These are phyloP conservation scores for Hygrophorus russula DNA, from an alignment of 768 basidiomycete species.

Conservation along the genomic window DNA sequence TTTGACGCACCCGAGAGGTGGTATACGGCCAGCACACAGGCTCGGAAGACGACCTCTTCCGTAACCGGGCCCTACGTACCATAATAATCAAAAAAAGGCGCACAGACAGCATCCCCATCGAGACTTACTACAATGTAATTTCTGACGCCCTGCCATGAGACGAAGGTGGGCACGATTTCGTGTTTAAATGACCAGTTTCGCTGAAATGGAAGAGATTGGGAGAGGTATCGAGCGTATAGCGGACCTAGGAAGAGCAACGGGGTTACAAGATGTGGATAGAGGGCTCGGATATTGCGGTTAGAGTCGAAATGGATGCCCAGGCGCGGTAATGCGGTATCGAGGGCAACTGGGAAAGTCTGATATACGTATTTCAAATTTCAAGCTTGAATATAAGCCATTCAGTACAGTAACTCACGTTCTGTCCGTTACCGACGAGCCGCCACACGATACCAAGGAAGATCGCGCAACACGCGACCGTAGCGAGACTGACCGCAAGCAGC, in stretches of 20 bases:
- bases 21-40: constrained; percentile 69
- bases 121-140: constrained; percentile 49
- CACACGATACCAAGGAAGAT: constrained; percentile 36
- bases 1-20: constrained; percentile 49
- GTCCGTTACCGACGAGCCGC: constrained; percentile 12
- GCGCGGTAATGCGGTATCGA: constrained; percentile 22
- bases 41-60: constrained; percentile 87
- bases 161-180: constrained; percentile 29
- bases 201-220: constrained; percentile 43
- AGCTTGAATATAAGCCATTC: not conserved
- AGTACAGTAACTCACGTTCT: constrained; percentile 11
- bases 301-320: constrained; percentile 24
- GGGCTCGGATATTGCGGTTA: constrained; percentile 2
- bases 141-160: constrained; percentile 48
- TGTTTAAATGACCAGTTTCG: constrained; percentile 30
- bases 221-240: constrained; percentile 45
- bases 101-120: constrained; percentile 1
- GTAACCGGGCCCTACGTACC: constrained; percentile 68
- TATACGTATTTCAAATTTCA: not conserved
- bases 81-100: not conserved
- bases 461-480: constrained; percentile 47
- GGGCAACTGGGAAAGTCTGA: constrained; percentile 12
- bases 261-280: constrained; percentile 50
- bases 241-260: constrained; percentile 75
- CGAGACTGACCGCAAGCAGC: constrained; percentile 51